Conservation (phyloP, 2,329 filamentous ascomycete species). For the Diplodia seriata region DNA sequence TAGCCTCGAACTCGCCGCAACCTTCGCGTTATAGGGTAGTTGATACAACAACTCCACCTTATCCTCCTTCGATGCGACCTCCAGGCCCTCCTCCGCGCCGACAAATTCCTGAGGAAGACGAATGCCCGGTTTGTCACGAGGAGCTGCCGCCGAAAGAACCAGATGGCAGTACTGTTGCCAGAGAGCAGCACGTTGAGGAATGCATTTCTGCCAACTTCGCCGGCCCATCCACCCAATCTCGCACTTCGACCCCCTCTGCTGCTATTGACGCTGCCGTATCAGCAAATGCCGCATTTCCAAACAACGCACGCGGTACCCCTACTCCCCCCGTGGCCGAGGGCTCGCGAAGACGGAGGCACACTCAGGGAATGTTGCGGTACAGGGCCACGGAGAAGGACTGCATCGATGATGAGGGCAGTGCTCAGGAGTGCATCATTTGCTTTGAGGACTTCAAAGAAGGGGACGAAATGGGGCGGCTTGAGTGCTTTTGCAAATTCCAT, state of each 20-base stretch:
- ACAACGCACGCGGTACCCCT: background rate
- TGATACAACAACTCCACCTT: constrained; percentile 26
- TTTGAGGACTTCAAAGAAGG: constrained; percentile 69
- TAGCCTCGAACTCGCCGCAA: constrained; percentile 32
- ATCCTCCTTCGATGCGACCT: constrained; percentile 34
- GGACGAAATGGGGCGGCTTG: constrained; percentile 64
- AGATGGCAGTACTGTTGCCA: constrained; percentile 47
- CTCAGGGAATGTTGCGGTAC: constrained; percentile 57
- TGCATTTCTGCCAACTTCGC: constrained; percentile 47
- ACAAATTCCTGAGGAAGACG: constrained; percentile 69
- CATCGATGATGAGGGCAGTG: constrained; percentile 58
- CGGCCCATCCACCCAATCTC: constrained; percentile 9
- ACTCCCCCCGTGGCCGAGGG: constrained; percentile 17
- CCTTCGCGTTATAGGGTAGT: constrained; percentile 17
- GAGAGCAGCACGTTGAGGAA: constrained; percentile 54
- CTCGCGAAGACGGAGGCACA: constrained; percentile 22
- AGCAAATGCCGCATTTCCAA: constrained; percentile 2
- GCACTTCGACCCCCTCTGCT: constrained; percentile 13
- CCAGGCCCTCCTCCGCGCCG: constrained; percentile 35
- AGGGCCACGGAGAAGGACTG: constrained; percentile 70
- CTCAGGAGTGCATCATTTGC: constrained; percentile 68
- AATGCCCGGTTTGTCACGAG: constrained; percentile 77
- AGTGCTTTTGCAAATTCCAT: constrained; percentile 71
- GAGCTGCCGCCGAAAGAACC: constrained; percentile 66
- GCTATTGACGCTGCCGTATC: constrained; percentile 10